Percentiles rank a stretch among this genome's conserved stretches.
Conservation (phyloP, 2,329 filamentous ascomycete genomes). For the Aspergillus sojae region DNA sequence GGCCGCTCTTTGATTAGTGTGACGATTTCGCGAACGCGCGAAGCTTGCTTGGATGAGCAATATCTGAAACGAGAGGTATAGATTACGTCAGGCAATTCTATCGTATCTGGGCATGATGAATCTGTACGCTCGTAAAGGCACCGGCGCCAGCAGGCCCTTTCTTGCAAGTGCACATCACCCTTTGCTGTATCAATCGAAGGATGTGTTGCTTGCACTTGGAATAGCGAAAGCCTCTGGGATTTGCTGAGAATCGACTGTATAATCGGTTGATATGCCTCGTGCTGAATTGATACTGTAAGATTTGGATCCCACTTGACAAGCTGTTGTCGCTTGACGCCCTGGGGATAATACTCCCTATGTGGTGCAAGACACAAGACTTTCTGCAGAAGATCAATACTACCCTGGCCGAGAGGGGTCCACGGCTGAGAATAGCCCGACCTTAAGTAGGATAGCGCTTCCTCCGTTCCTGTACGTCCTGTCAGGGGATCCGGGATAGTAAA, state of each 20-base stretch:
- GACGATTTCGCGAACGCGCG: no score
- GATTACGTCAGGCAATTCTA: no score
- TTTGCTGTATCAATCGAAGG: not conserved
- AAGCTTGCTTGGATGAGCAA: no score
- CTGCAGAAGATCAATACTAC: conserved; percentile 12
- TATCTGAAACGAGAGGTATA: no score
- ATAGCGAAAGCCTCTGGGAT: conserved; percentile 12
- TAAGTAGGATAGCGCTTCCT: conserved; percentile 59
- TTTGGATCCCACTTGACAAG: conserved; percentile 44
- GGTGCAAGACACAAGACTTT: conserved; percentile 42
- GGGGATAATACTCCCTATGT: conserved; percentile 48
- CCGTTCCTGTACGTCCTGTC: conserved; percentile 61
- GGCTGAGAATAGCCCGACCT: conserved; percentile 55
- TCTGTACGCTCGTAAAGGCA: no score
- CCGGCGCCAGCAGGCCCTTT: conserved; percentile 15
- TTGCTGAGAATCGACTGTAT: conserved; percentile 16
- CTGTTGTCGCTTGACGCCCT: conserved; percentile 47
- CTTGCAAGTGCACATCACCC: conserved; percentile 8
- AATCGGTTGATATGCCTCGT: conserved; percentile 32
- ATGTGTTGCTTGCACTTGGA: not conserved
- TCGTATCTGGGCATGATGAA: no score
- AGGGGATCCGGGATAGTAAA: conserved; percentile 60
- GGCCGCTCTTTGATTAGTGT: no score
- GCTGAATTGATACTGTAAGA: conserved; percentile 45
- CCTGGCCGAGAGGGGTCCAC: conserved; percentile 43